A percentile compares a stretch with the other conserved stretches of the same genome.
Conservation (phyloP, 306 rosid genomes). For the Carpinus fangiana region DNA sequence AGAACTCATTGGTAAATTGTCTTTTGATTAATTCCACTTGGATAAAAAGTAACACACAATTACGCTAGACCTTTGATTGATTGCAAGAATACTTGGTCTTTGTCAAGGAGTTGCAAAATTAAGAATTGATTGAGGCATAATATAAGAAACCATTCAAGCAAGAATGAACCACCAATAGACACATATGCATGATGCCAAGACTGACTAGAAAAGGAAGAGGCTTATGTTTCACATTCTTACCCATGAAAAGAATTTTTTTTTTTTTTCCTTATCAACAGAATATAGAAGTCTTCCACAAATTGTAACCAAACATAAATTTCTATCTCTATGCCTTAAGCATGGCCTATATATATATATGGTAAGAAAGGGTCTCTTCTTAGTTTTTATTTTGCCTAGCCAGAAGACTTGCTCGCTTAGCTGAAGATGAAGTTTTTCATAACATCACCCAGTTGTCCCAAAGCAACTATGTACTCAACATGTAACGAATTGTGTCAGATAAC, state of each 20-base stretch:
- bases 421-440: background rate
- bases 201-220: background rate
- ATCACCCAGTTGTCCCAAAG: background rate
- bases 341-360: background rate
- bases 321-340: background rate
- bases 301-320: background rate
- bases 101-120: background rate
- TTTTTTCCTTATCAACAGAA: too few relatives aligned
- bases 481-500: conserved; percentile 12
- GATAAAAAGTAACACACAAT: background rate
- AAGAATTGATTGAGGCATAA: background rate
- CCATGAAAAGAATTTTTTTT: background rate
- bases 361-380: background rate
- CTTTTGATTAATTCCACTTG: background rate
- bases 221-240: background rate
- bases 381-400: background rate
- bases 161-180: background rate
- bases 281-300: background rate
- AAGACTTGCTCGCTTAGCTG: background rate
- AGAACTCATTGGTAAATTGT: background rate
- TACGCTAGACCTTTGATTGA: background rate
- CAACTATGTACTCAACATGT: background rate
- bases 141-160: background rate
- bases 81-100: background rate
- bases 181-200: background rate